Base-by-base conservation (phyloP, 2,329 filamentous ascomycete species). In the Arthroderma uncinatum region DNA sequence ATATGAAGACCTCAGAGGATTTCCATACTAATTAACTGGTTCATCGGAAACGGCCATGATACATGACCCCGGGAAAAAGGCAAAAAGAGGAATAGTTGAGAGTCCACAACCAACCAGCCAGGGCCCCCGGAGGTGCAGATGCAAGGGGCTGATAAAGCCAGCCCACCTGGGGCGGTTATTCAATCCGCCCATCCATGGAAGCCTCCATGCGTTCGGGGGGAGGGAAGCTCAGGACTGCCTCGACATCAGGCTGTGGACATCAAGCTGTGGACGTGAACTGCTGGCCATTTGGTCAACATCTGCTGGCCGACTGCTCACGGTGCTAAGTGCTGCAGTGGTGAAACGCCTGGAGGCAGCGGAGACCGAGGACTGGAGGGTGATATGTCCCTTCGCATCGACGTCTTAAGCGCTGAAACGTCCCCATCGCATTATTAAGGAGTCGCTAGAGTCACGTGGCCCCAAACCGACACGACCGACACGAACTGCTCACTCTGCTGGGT, bases 241-340 rank as follows among this genome's bases (percentile, higher is more conserved):
- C 7, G 3, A 4, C 28, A 30, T 30, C 28, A 7, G 7, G 42
- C n/a, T 14, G 23, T 19, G 4, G 9, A 34, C 33, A 12, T 5
- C 12, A 34, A 6, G 33, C 33, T 34, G 6, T 34, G 6, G 33
- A 34, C 33, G 33, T 34, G 12, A 34, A 34, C n/a, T n/a, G n/a
- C n/a, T n/a, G n/a, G 12, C 6, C 33, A 34, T 12, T 6, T 12
- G 9, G 34, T 4, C 34, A 10, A 9, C 14, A n/a, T 37, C 6
- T 37, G 12, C 34, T 10, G 34, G 9, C 34, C 4, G 34, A n/a
- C 34, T 4, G 9, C n/a, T n/a, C n/a, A n/a, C 4, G 44, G 44
- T 50, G 44, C 44, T 50, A 50, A 50, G 44, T 50, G 44, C 23
- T 50, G 44, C 44, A 50, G 25, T 50, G 44, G 44, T 50, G 44